Base-by-base conservation (phyloP, 202 grass and related monocot genomes). In the Alloteropsis angusta region DNA sequence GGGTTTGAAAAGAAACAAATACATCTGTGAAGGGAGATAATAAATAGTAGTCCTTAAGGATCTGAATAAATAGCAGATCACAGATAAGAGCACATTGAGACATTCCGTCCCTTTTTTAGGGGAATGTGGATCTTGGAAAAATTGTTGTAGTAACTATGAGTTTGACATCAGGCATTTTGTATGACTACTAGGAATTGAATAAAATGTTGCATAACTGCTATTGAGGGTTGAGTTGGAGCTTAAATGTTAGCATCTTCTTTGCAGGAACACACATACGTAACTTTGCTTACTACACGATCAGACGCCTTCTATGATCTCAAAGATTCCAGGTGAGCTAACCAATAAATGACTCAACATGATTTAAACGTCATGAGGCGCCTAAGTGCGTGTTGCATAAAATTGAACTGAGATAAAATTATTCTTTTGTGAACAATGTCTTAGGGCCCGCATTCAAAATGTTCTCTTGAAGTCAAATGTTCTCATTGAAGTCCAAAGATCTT, bases 231-330 rank as follows among this genome's bases (percentile, higher is more conserved):
- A 56, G 23, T 23, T 75, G 10, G 10, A 66, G 50, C 32, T 67
- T 77, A 89, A 85, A 68, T 60, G 34, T 52, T 64, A 13, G 56
- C 53, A 41, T 75, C 72, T 81, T 53, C 48, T 69, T 89, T 72
- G 49, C 88, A 99, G 92, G 78, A 87, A 59, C 86, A 99, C 71
- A 96, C 92, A 21, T 99, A 96, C 39, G 68, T 96, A 74, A 87
- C 52, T 74, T 68, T 99, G 69, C 92, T 96, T 80, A 93, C 86
- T 80, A 84, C 88, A 3, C 85, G 88, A 84, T 86, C 92, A 84
- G 96, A 99, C 71, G 88, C 92, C 60, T 99, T 99, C 65, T 99
- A 91, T 84, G 87, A 96, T 71, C 87, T 99, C 41, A 96, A 99
- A 83, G 96, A 99, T 69, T 89, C 90, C 80, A 92, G 90, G 92